Evolutionary conservation across 306 rosid species (phyloP), one percentile per base, ranked within the genome.

Genomic region (Medicago lupulina): DNA sequence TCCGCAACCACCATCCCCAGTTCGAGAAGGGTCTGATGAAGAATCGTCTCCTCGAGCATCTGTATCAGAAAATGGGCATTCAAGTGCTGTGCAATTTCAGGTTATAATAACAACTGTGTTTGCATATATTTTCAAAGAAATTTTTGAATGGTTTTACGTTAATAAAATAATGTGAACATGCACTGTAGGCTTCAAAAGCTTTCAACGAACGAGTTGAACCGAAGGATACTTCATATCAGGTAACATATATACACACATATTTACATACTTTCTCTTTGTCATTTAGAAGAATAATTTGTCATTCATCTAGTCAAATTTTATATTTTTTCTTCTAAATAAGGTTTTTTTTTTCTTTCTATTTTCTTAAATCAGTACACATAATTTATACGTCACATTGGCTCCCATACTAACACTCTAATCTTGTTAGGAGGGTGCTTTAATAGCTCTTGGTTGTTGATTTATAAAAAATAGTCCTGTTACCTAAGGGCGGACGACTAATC

Each of bases 21-120:
- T 93, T 73, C 83, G 77, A 2, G 98, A 93, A 87, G 98, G 91
- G 67, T 90, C 98, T 0, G 98, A 93, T 58, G 98, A 93, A 81
- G 98, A 89, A 66, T 89, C 96, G 0, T 89, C 98, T 0, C 98
- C 98, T 19, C 90, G 95, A 70, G 91, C 88, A 70, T 93, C 98
- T 10, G 84, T 90, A 44, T 90, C 96, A 54, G 98, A 93, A 76
- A 90, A 89, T 44, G 96, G 95, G 15, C 87, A 83, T 64, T 76
- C 83, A 25, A 82, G 18, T 83, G 76, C 88, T 79, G 65, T 86
- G 80, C 93, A 90, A 67, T 87, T 80, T 83, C 77, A 50, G 67
- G 60, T 64, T 41, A 90, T 89, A 82, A 83, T 85, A 65, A 83
- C 84, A 47, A 40, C 75, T 81, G 57, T 28, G 11, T 71, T 74